A percentile compares a stretch with the other conserved stretches of the same genome.
Evolutionary conservation across 1,284 basidiomycete genomes (phyloP).

Genomic region (Ustilago vetiveriae): DNA sequence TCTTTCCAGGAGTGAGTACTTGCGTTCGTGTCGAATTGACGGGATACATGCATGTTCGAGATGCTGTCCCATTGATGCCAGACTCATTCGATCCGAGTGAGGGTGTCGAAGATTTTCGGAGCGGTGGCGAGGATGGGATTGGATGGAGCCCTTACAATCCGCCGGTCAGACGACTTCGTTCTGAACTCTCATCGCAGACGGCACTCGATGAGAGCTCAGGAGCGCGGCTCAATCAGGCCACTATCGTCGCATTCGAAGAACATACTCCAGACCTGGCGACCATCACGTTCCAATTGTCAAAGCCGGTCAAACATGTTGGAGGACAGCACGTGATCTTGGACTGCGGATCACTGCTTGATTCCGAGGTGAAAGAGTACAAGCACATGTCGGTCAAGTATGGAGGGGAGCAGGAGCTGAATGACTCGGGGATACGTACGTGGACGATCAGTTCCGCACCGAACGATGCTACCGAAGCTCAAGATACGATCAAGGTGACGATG

Average conservation of each 20-base stretch:
- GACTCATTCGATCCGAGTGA: conserved; percentile 1
- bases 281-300: conserved; percentile 17
- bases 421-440: conserved; percentile 36
- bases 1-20: conserved; percentile 24
- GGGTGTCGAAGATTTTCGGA: conserved; percentile 17
- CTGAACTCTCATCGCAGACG: conserved; percentile 10
- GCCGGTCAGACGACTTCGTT: conserved; percentile 20
- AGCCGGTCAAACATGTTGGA: conserved; percentile 18
- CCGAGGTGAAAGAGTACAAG: conserved; percentile 32
- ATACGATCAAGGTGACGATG: conserved; percentile 24
- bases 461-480: background rate
- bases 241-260: conserved; percentile 5
- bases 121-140: conserved; percentile 19
- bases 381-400: conserved; percentile 42
- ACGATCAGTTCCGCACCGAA: conserved; percentile 33
- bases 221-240: conserved; percentile 6
- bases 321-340: conserved; percentile 48
- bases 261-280: conserved; percentile 19
- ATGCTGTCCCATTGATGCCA: conserved; percentile 26
- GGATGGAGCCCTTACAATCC: conserved; percentile 49
- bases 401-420: conserved; percentile 45
- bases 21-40: conserved; percentile 24
- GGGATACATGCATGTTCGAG: conserved; percentile 29
- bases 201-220: background rate
- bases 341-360: conserved; percentile 18